These are phyloP conservation scores for Saccharomycopsis crataegensis DNA, from an alignment of 1,139 yeast species.

Conservation along the genomic window DNA sequence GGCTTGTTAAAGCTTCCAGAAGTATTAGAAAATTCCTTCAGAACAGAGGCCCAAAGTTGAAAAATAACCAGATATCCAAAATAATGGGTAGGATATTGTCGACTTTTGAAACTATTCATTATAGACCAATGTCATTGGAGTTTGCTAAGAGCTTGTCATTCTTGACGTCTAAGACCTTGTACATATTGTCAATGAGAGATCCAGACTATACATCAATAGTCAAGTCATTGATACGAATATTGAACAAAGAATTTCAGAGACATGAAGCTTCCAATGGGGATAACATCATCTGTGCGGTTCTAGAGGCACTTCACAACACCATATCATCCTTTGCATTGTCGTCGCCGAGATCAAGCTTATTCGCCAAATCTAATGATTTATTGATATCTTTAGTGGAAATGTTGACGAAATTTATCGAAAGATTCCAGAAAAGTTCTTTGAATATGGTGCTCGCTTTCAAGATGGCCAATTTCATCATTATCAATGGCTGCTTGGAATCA, in stretches of 20 bases:
- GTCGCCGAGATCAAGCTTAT: conserved; percentile 5
- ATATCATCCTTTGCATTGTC: conserved; percentile 6
- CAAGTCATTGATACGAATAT: neutral
- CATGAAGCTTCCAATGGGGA: neutral
- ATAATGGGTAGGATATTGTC: neutral
- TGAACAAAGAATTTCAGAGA: neutral
- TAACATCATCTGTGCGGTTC: neutral
- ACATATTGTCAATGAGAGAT: conserved; percentile 1
- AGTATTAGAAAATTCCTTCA: neutral
- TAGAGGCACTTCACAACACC: neutral
- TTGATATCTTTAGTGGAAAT: conserved; percentile 1
- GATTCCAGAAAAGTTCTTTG: neutral
- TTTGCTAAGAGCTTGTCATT: conserved; percentile 1
- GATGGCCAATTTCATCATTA: conserved; percentile 2
- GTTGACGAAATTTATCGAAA: neutral
- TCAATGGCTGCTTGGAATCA: conserved; percentile 4
- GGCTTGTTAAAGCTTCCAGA: conserved; percentile 4
- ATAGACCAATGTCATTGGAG: conserved; percentile 3
- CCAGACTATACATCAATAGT: conserved; percentile 2
- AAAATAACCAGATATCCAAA: neutral
- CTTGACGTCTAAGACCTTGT: conserved; percentile 1
- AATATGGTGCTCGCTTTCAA: conserved; percentile 3
- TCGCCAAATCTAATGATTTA: conserved; percentile 1
- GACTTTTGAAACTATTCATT: neutral
- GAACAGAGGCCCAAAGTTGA: neutral